Conservation (phyloP, 371 early-diverging fungal species). For the Conidiobolus coronatus region DNA sequence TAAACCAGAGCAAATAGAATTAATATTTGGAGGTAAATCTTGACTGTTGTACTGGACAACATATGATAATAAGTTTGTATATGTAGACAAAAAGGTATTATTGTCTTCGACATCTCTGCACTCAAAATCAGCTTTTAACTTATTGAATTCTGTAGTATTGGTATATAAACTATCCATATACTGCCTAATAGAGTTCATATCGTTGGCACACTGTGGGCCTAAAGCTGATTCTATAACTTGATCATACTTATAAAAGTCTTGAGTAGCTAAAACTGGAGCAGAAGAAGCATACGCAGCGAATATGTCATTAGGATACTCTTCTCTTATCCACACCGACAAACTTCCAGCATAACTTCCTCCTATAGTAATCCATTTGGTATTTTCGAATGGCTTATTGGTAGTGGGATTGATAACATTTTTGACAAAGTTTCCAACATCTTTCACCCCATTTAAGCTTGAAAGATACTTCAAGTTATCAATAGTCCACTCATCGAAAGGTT, state of each 20-base stretch:
- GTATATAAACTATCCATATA: background rate
- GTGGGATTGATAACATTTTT: constrained; percentile 3
- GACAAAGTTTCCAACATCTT: constrained; percentile 35
- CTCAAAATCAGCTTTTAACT: background rate
- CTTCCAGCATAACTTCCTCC: constrained; percentile 52
- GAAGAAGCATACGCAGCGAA: constrained; percentile 48
- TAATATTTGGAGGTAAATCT: background rate
- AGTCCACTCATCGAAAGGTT: constrained; percentile 12
- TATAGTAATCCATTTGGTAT: constrained; percentile 29
- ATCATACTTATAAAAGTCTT: constrained; percentile 35
- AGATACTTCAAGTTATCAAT: constrained; percentile 17
- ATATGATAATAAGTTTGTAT: background rate
- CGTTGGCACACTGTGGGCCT: background rate
- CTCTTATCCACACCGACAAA: constrained; percentile 45
- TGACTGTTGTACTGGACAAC: background rate
- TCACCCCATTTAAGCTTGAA: constrained; percentile 28
- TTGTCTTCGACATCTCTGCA: background rate
- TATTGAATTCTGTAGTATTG: no score
- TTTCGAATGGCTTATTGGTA: background rate
- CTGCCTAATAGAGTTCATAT: background rate
- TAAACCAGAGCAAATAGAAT: background rate
- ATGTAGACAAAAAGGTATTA: background rate
- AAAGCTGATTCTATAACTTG: background rate
- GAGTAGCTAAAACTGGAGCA: constrained; percentile 29
- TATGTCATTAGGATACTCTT: constrained; percentile 32